Evolutionary conservation across 2,329 filamentous ascomycete species (phyloP).

Genomic region (Aspergillus neotritici): DNA sequence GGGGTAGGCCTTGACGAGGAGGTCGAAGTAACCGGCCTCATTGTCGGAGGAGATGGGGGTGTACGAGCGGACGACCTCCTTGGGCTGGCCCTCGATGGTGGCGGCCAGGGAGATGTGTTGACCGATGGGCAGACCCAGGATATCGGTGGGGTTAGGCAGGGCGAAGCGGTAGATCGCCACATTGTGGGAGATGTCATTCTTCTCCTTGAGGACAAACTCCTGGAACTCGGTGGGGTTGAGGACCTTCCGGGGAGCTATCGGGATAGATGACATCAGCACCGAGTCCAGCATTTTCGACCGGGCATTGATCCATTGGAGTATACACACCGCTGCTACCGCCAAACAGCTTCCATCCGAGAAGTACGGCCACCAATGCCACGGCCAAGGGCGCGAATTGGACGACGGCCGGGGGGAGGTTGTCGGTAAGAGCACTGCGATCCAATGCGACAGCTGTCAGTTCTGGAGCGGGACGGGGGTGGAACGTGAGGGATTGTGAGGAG

Average conservation of each 20-base stretch:
- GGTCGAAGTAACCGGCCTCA: conserved; percentile 85
- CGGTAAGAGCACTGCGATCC: conserved; percentile 25
- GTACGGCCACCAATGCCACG: conserved; percentile 56
- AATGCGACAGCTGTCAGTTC: conserved; percentile 10
- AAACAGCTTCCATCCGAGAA: conserved; percentile 68
- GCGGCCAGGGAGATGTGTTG: conserved; percentile 98
- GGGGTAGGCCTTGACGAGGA: conserved; percentile 96
- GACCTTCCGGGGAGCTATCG: conserved; percentile 67
- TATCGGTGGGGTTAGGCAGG: conserved; percentile 68
- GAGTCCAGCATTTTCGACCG: too few relatives aligned
- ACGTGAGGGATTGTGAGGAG: not conserved
- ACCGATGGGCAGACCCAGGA: conserved; percentile 94
- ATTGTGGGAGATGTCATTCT: conserved; percentile 95
- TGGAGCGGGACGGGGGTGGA: not conserved
- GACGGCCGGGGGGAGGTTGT: conserved; percentile 74
- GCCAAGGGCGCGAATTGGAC: conserved; percentile 75
- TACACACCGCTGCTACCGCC: conserved; percentile 62
- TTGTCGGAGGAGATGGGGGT: conserved; percentile 87
- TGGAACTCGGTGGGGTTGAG: conserved; percentile 86
- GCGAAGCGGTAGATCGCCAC: conserved; percentile 96
- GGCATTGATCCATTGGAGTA: too few relatives aligned
- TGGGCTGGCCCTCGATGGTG: conserved; percentile 65
- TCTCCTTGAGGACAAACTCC: conserved; percentile 87
- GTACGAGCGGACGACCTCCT: conserved; percentile 86
- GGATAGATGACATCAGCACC: conserved; percentile 1